These are phyloP conservation scores for Rubroshorea leprosula DNA, from an alignment of 345 rosid species.

Conservation along the genomic window DNA sequence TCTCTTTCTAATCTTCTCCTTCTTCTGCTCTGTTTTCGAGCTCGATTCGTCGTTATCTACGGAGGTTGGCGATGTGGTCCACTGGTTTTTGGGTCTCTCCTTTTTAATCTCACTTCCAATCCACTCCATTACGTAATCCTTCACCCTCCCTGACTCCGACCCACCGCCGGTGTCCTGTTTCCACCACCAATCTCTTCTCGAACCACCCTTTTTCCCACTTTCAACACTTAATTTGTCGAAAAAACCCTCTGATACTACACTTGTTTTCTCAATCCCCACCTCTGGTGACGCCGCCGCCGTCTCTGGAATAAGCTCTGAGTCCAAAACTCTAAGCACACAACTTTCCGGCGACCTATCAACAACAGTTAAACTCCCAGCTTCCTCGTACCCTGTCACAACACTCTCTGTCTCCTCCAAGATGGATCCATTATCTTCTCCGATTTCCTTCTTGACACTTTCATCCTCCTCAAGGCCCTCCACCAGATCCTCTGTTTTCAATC, in stretches of 20 bases:
- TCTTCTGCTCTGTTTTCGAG: conserved; percentile 35
- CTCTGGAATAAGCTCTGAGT: conserved; percentile 39
- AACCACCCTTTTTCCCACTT: conserved; percentile 37
- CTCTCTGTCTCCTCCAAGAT: conserved; percentile 65
- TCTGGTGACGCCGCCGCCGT: conserved; percentile 33
- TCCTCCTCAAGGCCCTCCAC: conserved; percentile 30
- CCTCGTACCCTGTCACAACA: conserved; percentile 51
- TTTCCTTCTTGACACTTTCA: conserved; percentile 24
- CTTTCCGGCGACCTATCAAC: conserved; percentile 49
- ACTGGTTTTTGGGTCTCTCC: conserved; percentile 49
- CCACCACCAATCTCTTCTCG: conserved; percentile 76
- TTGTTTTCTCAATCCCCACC: conserved; percentile 37
- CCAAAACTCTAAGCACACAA: conserved; percentile 33
- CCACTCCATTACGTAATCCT: conserved; percentile 82
- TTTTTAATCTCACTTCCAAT: conserved; percentile 71
- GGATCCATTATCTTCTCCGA: conserved; percentile 57
- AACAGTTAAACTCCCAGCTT: conserved; percentile 22
- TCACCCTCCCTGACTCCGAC: conserved; percentile 57
- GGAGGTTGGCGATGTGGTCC: conserved; percentile 35
- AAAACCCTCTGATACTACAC: conserved; percentile 36
- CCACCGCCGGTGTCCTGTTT: conserved; percentile 64
- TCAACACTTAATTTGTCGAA: conserved; percentile 37
- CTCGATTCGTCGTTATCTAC: conserved; percentile 22
- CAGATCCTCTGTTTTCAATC: conserved; percentile 48
- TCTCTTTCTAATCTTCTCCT: conserved; percentile 35